Evolutionary conservation across 2,329 filamentous ascomycete species (phyloP), one percentile per base, ranked within the genome.

Genomic region (Colletotrichum horii): DNA sequence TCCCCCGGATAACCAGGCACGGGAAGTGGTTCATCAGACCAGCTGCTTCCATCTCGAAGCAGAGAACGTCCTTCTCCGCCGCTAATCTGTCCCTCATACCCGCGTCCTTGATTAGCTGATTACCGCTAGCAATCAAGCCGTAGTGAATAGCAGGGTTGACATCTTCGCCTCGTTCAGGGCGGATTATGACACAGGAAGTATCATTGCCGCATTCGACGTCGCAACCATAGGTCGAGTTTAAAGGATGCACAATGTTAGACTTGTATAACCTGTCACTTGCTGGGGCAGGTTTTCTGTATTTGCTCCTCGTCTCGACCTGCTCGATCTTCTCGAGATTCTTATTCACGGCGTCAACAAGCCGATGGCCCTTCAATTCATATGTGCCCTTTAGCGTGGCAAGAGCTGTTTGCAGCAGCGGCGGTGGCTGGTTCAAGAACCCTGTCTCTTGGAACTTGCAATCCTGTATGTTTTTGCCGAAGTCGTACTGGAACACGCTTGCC

Each of bases 381-480:
- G 3, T 58, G 14, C 22, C 24, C 55, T 58, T 19, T 4, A 58
- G 55, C 7, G 14, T 28, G 14, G 22, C 6, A 4, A 56, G 0
- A 3, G 52, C 52, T 16, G 52, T 6, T 3, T 11, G 22, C 22
- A 56, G 6, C 6, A 56, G 24, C 24, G 5, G 4, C 4, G 69
- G 77, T 2, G 75, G 68, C 69, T 71, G 58, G 43, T 74, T 66
- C 2, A 78, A 28, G 34, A 48, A 19, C 2, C 66, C n/a, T 3
- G 66, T 77, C 6, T 65, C 28, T 4, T 58, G 4, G 32, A 77
- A 77, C 11, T 11, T 30, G 28, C 58, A n/a, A 11, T 67, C n/a
- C 12, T 75, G 64, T 3, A 77, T 74, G 8, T n/a, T 22, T 9
- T 78, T 78, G 14, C 77, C 77, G 56, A 71, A 74, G 52, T 77